Percentiles rank a stretch among this genome's conserved stretches.
These are phyloP conservation scores for Neltuma alba DNA, from an alignment of 306 rosid species.

Conservation along the genomic window DNA sequence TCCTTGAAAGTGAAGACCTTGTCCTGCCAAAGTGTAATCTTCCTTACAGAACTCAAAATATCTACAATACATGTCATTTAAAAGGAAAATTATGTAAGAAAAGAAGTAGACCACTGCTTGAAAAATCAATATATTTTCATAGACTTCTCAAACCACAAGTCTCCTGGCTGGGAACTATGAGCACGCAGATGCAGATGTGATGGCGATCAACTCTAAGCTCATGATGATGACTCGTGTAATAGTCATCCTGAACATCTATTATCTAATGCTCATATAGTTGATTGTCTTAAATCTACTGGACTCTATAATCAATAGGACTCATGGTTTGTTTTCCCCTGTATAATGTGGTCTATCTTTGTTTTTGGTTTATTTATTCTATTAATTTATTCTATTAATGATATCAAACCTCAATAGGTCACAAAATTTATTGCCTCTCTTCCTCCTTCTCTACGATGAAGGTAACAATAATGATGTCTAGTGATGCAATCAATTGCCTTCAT, in stretches of 20 bases:
- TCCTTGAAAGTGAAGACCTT: not conserved
- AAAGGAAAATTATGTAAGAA: too few relatives aligned
- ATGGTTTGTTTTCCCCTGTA: not conserved
- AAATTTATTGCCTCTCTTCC: slow-evolving; percentile 1
- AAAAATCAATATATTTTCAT: not conserved
- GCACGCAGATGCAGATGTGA: not conserved
- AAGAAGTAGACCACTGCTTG: too few relatives aligned
- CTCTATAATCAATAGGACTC: not conserved
- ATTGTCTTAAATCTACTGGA: not conserved
- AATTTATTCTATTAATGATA: not conserved
- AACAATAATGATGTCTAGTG: not conserved
- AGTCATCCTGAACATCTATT: not conserved
- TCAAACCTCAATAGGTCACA: slow-evolving; percentile 7
- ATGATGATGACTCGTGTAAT: slow-evolving; percentile 26
- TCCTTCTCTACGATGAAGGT: not conserved
- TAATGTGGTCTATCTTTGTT: slow-evolving; percentile 1
- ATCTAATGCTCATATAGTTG: not conserved
- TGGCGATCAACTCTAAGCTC: not conserved
- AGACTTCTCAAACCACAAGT: not conserved
- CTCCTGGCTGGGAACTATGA: too few relatives aligned
- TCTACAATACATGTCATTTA: not conserved
- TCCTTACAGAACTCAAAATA: not conserved
- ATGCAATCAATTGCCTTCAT: not conserved
- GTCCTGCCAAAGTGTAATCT: not conserved
- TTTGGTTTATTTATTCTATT: slow-evolving; percentile 18